Base-by-base conservation (phyloP, 148 eudicot genomes). In the Mesembryanthemum crystallinum region DNA sequence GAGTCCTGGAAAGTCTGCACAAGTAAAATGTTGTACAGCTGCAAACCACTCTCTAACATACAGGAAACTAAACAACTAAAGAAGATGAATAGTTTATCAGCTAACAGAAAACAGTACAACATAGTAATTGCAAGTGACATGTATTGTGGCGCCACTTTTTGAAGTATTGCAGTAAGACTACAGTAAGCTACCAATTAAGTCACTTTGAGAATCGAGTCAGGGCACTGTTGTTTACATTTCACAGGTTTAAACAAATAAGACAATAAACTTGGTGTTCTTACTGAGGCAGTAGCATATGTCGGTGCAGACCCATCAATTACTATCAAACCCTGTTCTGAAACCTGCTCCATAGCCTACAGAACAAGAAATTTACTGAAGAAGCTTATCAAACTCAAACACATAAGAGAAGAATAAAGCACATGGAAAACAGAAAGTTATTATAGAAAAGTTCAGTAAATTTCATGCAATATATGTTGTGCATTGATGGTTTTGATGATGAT, bases 281-380 rank as follows among this genome's bases (percentile, higher is more conserved):
- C 98, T 55, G 97, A 90, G 73, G 92, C 75, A 81, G 98, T 94
- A 63, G 98, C 98, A 81, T 94, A 94, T 69, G 98, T 94, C 54
- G 97, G 97, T 74, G 96, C 98, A 81, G 97, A 89, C 62, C 96
- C 96, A 14, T 94, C 98, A 73, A 94, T 89, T 82, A 83, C 75
- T 76, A 94, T 86, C 45, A 94, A 70, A 60, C 97, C 97, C 75
- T 87, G 81, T 67, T 94, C 88, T 73, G 87, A 72, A 52, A 93
- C 96, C 78, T 84, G 83, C 43, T 82, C 91, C 89, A 90, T 92
- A 25, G 89, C 98, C 98, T 94, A 69, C 25, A 81, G 64, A 24
- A 71, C 58, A 72, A 77, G 6, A 35, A 35, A 58, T 14, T 51
- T 64, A 54, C 5, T 24, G 25, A 47, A 35, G 11, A 43, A 74